A percentile compares a stretch with the other conserved stretches of the same genome.
Evolutionary conservation across 163 green algal genomes (phyloP).

Genomic region (Coccomyxa subellipsoidea): DNA sequence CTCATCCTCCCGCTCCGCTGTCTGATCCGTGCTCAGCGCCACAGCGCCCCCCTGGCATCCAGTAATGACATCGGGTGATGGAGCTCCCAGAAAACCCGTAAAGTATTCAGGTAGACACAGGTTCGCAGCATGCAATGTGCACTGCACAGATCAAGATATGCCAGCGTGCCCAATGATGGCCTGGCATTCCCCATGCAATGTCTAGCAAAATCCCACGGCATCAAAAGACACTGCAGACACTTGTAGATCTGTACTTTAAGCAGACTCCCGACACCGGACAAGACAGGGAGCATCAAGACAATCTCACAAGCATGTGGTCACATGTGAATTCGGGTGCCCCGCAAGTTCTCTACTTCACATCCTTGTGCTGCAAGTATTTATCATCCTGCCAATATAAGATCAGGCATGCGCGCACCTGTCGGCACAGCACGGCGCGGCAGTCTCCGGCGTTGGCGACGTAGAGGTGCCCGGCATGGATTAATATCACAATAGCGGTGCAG

Average conservation of each 20-base stretch:
- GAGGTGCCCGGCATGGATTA: slow-evolving; percentile 45
- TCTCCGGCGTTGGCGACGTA: slow-evolving; percentile 60
- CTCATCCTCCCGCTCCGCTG: slow-evolving; percentile 60
- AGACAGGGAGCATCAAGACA: too few relatives aligned
- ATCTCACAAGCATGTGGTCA: too few relatives aligned
- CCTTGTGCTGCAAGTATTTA: too few relatives aligned
- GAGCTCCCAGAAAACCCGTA: neutral
- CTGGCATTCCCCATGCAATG: too few relatives aligned
- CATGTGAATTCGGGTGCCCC: too few relatives aligned
- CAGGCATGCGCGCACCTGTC: neutral
- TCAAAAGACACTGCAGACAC: neutral
- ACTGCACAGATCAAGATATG: neutral
- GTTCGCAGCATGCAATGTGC: neutral
- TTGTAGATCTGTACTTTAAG: too few relatives aligned
- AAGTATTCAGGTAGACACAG: neutral
- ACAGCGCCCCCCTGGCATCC: slow-evolving; percentile 31
- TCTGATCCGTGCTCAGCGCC: slow-evolving; percentile 72
- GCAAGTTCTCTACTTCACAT: too few relatives aligned
- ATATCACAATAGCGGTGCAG: slow-evolving; percentile 66
- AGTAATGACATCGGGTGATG: slow-evolving; percentile 62
- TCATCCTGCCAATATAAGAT: neutral
- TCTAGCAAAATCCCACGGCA: too few relatives aligned
- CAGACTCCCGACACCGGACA: too few relatives aligned
- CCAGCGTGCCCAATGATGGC: too few relatives aligned
- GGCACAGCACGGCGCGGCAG: slow-evolving; percentile 67